phyloP scores from a whole-genome alignment of 2,329 filamentous ascomycete species.

The Nigrospora oryzae region DNA sequence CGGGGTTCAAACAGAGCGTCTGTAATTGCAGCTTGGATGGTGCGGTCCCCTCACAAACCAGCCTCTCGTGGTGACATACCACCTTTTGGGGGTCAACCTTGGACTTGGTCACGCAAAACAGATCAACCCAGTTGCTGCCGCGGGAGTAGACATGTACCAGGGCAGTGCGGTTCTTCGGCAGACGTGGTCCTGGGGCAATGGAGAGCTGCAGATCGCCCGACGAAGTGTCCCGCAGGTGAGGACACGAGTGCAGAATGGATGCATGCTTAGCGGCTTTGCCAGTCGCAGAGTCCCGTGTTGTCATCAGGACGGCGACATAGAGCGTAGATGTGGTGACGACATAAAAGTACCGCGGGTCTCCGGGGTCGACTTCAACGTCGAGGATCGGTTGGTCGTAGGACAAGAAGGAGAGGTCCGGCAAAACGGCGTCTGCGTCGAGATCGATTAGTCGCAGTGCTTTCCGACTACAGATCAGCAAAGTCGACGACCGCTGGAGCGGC shows the following conservation, averaged over 20 bases:
- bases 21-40: constrained; percentile 3
- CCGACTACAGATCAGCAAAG: constrained; percentile 26
- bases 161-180: constrained; percentile 5
- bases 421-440: constrained; percentile 12
- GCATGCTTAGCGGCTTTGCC: constrained; percentile 12
- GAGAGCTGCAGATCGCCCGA: constrained; percentile 30
- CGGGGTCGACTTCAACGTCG: constrained; percentile 14
- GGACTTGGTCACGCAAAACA: constrained; percentile 14
- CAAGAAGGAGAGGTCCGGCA: constrained; percentile 16
- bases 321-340: constrained; percentile 19
- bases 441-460: constrained; percentile 18
- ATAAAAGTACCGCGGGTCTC: constrained; percentile 19
- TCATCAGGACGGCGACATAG: constrained; percentile 15
- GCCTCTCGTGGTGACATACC: constrained; percentile 13
- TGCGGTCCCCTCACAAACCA: constrained; percentile 1
- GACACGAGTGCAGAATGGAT: constrained; percentile 30
- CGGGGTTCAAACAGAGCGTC: constrained; percentile 12
- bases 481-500: constrained; percentile 49
- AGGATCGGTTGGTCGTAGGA: constrained; percentile 14
- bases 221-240: constrained; percentile 30
- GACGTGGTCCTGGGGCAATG: constrained; percentile 17
- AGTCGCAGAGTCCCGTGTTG: constrained; percentile 5
- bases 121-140: constrained; percentile 13
- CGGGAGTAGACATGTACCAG: constrained; percentile 17
- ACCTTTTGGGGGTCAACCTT: constrained; percentile 11